Base-by-base conservation (phyloP, 129 eudicot genomes). In the Flaveria brownii region DNA sequence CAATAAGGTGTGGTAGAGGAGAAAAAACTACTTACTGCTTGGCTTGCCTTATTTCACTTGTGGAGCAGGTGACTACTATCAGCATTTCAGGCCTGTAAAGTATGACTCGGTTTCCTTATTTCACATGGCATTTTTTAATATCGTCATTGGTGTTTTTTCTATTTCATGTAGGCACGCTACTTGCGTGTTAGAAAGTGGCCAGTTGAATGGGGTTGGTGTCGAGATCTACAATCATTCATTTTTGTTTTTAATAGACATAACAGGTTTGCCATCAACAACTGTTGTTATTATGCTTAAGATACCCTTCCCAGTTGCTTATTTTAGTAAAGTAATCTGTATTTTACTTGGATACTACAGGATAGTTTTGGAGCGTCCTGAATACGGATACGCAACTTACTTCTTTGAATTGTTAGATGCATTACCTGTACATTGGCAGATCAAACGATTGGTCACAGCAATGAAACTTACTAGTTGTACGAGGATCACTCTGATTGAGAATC, bases 181-280 rank as follows among this genome's bases (percentile, higher is more conserved):
- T 57, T 94, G 67, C 92, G 80, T 52, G 71, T 83, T 43, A 86
- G 87, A 63, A 91, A 87, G 67, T 94, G 94, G 99, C 99, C 99
- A n/a, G 89, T 87, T 67, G 96, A 94, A 80, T 94, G 99, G 99
- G 97, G 99, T 47, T 94, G 99, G 99, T 91, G 96, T 72, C 88
- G 97, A 72, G 99, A 94, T 61, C 97, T 94, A 71, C 99, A 91
- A 79, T 89, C 99, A n/a, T 94, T 94, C 78, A 87, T 94, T 43
- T 94, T 91, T 79, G 94, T 94, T 22, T 94, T 94, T 45, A 85
- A 83, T 64, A 89, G 91, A 67, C 99, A 94, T 51, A 87, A 94
- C 87, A 94, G 99, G 99, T 91, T 30, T 65, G 30, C 63, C 76
- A 60, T 60, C 52, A 74, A 56, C 55, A 17, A 15, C 42, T 20